Percentiles rank a stretch among this genome's conserved stretches.
Conservation (phyloP, 2,329 filamentous ascomycete species). For the Fusarium circinatum region DNA sequence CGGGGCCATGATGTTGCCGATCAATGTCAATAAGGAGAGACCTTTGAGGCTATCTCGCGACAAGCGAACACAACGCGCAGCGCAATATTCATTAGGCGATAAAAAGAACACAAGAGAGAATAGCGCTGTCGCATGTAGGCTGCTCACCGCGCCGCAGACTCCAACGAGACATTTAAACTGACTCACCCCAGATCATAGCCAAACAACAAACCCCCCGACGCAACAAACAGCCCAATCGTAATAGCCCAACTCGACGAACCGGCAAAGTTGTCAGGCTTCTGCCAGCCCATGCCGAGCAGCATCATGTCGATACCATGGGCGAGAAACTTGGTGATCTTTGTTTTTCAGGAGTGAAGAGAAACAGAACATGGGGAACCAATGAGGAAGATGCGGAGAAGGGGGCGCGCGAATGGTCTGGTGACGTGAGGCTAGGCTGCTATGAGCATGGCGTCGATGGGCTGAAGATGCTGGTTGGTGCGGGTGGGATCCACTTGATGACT, state of each 20-base stretch:
- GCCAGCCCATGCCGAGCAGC: conserved; percentile 75
- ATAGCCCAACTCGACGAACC: conserved; percentile 77
- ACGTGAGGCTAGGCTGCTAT: not conserved
- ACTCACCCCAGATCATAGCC: conserved; percentile 76
- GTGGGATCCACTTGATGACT: not conserved
- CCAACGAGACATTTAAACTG: conserved; percentile 6
- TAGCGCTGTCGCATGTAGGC: not conserved
- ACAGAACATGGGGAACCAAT: not conserved
- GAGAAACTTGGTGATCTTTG: not conserved
- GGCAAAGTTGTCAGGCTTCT: conserved; percentile 78
- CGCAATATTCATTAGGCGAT: not conserved
- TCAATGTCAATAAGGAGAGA: conserved; percentile 13
- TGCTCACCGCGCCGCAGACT: conserved; percentile 1
- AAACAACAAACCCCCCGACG: conserved; percentile 74
- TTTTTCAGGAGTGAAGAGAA: not conserved
- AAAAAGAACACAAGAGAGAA: not conserved
- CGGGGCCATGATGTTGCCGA: not conserved
- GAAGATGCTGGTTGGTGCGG: too few relatives aligned
- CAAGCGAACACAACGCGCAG: not conserved
- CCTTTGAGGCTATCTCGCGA: not conserved
- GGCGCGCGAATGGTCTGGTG: not conserved
- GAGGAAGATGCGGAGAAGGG: not conserved
- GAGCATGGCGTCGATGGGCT: not conserved
- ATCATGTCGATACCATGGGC: conserved; percentile 54
- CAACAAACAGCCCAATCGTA: conserved; percentile 77